These are phyloP conservation scores for Colletotrichum spaethianum DNA, from an alignment of 2,329 filamentous ascomycete species.

Conservation along the genomic window DNA sequence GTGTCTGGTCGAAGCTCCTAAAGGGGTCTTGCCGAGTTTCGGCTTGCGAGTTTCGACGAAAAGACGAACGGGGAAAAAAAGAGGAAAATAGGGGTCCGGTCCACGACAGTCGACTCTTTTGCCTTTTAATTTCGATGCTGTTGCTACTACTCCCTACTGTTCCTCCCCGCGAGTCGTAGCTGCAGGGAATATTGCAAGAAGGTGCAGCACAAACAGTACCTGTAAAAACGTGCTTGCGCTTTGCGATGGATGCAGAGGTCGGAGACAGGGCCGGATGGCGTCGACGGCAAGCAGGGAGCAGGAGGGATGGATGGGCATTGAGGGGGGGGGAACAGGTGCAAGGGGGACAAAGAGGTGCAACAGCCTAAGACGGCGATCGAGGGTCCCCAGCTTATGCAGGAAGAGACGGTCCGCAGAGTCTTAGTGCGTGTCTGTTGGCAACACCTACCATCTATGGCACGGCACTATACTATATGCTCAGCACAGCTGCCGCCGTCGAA, in stretches of 20 bases:
- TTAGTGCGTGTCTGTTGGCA: conserved; percentile 25
- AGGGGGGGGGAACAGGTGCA: conserved; percentile 17
- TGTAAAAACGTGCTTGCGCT: conserved; percentile 20
- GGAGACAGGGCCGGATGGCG: neutral
- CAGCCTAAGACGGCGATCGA: conserved; percentile 10
- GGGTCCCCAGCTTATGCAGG: conserved; percentile 37
- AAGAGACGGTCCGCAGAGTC: conserved; percentile 35
- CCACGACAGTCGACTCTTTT: neutral
- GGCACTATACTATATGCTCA: neutral
- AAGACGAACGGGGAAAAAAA: neutral
- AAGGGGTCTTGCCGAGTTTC: conserved; percentile 1
- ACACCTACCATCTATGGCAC: too few relatives aligned
- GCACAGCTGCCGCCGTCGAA: conserved; percentile 15
- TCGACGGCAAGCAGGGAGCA: conserved; percentile 14
- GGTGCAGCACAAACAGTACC: neutral
- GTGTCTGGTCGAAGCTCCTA: neutral
- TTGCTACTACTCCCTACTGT: neutral
- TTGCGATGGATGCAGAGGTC: conserved; percentile 26
- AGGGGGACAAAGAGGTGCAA: conserved; percentile 23
- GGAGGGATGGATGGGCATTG: conserved; percentile 18
- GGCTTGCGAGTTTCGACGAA: neutral
- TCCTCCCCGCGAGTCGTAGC: neutral
- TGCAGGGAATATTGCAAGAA: neutral
- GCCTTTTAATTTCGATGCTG: neutral
- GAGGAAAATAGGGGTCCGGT: neutral